Evolutionary conservation across 306 rosid species (phyloP), one percentile per base, ranked within the genome.

Genomic region (Lathyrus aphaca): DNA sequence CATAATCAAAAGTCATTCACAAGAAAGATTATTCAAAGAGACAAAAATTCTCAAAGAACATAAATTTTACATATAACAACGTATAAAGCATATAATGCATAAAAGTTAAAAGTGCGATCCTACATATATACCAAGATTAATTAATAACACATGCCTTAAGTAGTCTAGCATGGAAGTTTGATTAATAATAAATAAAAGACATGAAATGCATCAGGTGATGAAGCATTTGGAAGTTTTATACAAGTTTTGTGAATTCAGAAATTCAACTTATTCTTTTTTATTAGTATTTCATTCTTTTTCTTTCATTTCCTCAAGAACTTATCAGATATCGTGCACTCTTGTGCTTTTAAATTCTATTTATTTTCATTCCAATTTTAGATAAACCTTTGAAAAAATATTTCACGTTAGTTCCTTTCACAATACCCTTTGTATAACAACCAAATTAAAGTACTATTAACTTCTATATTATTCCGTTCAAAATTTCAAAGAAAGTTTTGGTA

Each of bases 81-180:
- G 43, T 94, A 94, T 43, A 94, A 84, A 45, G 98, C 98, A 77
- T 97, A 94, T 80, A 94, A 80, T 66, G 84, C 88, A 7, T 90
- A 83, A 75, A 94, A 94, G 76, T 94, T 97, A 58, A 94, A 94
- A 16, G 97, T 90, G 29, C 96, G 96, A 44, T 94, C 98, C 98
- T 94, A 97, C 76, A 84, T 29, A 21, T 42, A 63, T 42, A 81
- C 82, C 56, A 69, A 29, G 14, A 29, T 16, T 61, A 43, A 42
- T 63, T 14, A 13, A 42, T 7, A 21, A 42, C 23, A 21, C 23
- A 21, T 42, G 42, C 37, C 6, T 69, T 59, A 72, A 61, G 64
- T 46, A 63, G 68, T 68, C 82, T 42, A 86, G 69, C 86, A 89
- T 82, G 43, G 49, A 38, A 65, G 43, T 42, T 77, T 83, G 29